These are phyloP conservation scores for Geosmithia flava DNA, from an alignment of 2,329 filamentous ascomycete species.

Conservation along the genomic window DNA sequence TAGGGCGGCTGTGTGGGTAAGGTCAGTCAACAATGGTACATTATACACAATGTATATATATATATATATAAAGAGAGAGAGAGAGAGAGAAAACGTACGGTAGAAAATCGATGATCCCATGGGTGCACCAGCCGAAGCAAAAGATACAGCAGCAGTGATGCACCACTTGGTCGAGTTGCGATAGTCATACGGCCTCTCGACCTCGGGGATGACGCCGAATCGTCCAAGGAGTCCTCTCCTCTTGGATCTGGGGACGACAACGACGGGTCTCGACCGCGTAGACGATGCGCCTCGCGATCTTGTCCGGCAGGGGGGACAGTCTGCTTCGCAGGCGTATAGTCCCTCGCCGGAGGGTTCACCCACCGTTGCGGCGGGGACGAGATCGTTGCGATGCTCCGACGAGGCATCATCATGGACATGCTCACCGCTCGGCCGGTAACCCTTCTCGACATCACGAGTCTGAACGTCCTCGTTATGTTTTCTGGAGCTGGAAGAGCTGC, in stretches of 20 bases:
- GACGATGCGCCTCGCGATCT: constrained; percentile 2
- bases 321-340: constrained; percentile 1
- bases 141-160: constrained; percentile 64
- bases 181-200: constrained; percentile 66
- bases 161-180: constrained; percentile 67
- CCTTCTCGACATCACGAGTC: not conserved
- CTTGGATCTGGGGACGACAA: constrained; percentile 27
- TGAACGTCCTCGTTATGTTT: not conserved
- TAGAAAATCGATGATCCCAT: constrained; percentile 79
- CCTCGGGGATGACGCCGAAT: constrained; percentile 64
- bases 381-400: constrained; percentile 1
- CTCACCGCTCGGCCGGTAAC: not conserved
- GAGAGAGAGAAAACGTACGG: constrained; percentile 31
- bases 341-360: constrained; percentile 4
- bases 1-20: constrained; percentile 45
- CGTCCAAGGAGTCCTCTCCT: constrained; percentile 63
- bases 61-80: not conserved
- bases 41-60: not conserved
- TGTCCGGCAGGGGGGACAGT: constrained; percentile 2
- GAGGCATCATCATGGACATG: not conserved
- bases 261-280: constrained; percentile 1
- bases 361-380: constrained; percentile 1
- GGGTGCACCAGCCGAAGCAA: constrained; percentile 67
- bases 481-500: not conserved
- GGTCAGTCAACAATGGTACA: constrained; percentile 1